These are phyloP conservation scores for Brassica juncea DNA, from an alignment of 345 rosid genomes.

Conservation along the genomic window DNA sequence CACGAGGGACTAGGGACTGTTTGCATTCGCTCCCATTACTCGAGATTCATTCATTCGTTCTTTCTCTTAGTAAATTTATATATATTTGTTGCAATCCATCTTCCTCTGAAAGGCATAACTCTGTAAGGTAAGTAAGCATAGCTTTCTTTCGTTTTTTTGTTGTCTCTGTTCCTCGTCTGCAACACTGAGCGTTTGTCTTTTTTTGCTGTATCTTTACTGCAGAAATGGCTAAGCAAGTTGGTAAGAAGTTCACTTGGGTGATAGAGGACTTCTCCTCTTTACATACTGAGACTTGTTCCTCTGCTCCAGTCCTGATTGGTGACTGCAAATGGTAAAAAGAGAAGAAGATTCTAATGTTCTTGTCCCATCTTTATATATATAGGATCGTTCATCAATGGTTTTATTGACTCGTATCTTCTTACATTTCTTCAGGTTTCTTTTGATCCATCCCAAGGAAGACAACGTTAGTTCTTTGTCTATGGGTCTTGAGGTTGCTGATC, in stretches of 20 bases:
- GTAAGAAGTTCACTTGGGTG: conserved; percentile 15
- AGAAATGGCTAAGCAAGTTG: background rate
- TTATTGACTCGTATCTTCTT: background rate
- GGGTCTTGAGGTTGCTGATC: conserved; percentile 65
- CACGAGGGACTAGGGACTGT: background rate
- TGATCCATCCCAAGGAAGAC: conserved; percentile 63
- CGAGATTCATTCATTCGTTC: background rate
- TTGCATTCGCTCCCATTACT: background rate
- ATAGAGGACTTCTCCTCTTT: background rate
- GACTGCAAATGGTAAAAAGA: too few relatives aligned
- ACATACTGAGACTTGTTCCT: background rate
- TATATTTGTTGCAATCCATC: background rate
- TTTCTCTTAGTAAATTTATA: background rate
- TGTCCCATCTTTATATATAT: too few relatives aligned
- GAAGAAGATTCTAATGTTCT: too few relatives aligned
- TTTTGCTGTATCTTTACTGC: background rate
- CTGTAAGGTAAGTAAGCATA: too few relatives aligned
- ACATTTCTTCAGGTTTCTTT: conserved; percentile 53
- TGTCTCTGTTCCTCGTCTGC: too few relatives aligned
- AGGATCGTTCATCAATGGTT: too few relatives aligned
- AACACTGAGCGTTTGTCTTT: too few relatives aligned
- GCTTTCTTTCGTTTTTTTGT: background rate
- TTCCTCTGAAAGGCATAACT: too few relatives aligned
- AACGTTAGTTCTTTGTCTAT: conserved; percentile 60
- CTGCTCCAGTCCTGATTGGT: too few relatives aligned